phyloP scores from a whole-genome alignment of 129 eudicot genomes.

The Apium graveolens region DNA sequence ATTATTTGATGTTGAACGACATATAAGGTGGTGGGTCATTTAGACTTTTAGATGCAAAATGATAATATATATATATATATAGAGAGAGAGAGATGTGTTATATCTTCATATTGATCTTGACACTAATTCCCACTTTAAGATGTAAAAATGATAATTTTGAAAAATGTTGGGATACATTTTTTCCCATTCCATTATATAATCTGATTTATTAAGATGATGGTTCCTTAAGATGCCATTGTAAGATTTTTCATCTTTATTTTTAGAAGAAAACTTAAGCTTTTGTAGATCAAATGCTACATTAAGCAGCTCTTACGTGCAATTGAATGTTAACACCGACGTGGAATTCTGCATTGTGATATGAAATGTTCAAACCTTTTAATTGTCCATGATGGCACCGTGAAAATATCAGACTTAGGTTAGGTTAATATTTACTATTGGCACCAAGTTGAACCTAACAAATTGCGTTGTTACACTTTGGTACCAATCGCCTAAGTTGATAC shows the following conservation, averaged over 20 bases:
- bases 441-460: constrained; percentile 64
- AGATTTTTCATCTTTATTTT: neutral
- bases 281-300: constrained; percentile 79
- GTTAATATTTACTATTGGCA: constrained; percentile 65
- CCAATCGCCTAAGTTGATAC: constrained; percentile 86
- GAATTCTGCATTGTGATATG: constrained; percentile 81
- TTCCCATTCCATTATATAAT: neutral
- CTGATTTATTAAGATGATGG: neutral
- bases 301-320: constrained; percentile 75
- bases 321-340: constrained; percentile 73
- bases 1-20: neutral
- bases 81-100: no score
- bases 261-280: constrained; percentile 1
- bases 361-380: constrained; percentile 89
- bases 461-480: constrained; percentile 96
- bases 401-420: constrained; percentile 92
- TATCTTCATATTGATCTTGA: no score
- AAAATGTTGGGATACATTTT: no score
- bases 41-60: no score
- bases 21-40: neutral
- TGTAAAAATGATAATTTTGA: no score
- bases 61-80: no score
- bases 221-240: neutral
- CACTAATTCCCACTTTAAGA: no score
- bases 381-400: constrained; percentile 60